These are phyloP conservation scores for Gossypium aridum DNA, from an alignment of 441 rosid species.

Conservation along the genomic window DNA sequence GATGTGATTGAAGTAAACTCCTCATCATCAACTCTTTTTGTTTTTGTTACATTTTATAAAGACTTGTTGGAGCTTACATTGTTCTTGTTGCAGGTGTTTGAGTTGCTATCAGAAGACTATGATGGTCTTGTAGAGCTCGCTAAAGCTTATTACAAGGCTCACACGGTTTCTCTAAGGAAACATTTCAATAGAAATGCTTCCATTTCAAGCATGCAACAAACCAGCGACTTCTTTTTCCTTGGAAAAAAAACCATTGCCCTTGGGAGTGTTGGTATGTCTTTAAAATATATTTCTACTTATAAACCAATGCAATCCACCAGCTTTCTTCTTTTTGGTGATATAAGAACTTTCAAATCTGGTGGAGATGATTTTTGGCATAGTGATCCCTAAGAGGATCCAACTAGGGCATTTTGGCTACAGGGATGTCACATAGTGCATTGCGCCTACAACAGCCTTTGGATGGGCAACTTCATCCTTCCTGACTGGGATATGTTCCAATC, in stretches of 20 bases:
- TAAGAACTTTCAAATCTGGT: slow-evolving; percentile 5
- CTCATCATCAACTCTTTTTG: not conserved
- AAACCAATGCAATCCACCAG: too few relatives aligned
- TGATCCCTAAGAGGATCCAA: slow-evolving; percentile 80
- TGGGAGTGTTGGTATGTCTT: slow-evolving; percentile 67
- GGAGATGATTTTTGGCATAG: slow-evolving; percentile 94
- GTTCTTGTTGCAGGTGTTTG: slow-evolving; percentile 39
- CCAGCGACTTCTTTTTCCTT: slow-evolving; percentile 85
- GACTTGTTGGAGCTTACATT: too few relatives aligned
- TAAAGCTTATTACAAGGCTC: slow-evolving; percentile 63
- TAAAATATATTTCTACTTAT: not conserved
- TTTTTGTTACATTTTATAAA: not conserved
- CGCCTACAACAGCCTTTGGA: slow-evolving; percentile 90
- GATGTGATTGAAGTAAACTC: slow-evolving; percentile 77
- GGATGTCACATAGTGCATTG: slow-evolving; percentile 97
- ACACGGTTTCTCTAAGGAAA: slow-evolving; percentile 57
- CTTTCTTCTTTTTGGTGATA: too few relatives aligned
- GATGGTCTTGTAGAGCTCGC: slow-evolving; percentile 88
- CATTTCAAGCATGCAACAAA: slow-evolving; percentile 88
- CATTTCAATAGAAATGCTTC: slow-evolving; percentile 81
- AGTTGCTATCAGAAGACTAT: slow-evolving; percentile 66
- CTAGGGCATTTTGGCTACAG: slow-evolving; percentile 83
- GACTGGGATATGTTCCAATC: slow-evolving; percentile 97
- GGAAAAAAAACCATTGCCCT: slow-evolving; percentile 75
- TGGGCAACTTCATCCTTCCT: slow-evolving; percentile 85